Conservation (phyloP, 2,329 filamentous ascomycete genomes). For the Trichoderma brevicompactum region DNA sequence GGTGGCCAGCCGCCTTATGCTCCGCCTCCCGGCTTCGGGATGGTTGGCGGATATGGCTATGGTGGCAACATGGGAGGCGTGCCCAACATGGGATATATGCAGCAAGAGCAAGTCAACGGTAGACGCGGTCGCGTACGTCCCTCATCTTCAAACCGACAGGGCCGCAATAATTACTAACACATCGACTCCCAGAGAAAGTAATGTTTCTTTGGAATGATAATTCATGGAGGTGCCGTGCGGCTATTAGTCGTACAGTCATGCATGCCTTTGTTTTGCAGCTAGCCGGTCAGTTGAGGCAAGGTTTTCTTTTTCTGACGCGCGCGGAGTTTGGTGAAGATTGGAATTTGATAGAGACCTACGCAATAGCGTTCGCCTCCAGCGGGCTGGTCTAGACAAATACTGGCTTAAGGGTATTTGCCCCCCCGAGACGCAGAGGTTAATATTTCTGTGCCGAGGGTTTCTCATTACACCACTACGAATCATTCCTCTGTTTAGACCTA, state of each 20-base stretch:
- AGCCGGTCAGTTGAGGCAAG: slow-evolving; percentile 21
- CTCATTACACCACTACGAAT: slow-evolving; percentile 21
- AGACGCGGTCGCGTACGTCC: slow-evolving; percentile 63
- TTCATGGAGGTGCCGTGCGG: slow-evolving; percentile 4
- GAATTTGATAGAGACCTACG: slow-evolving; percentile 29
- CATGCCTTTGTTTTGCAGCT: slow-evolving; percentile 16
- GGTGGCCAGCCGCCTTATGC: slow-evolving; percentile 51
- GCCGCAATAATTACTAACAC: slow-evolving; percentile 35
- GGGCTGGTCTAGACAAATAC: slow-evolving; percentile 21
- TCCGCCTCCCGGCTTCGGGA: slow-evolving; percentile 54
- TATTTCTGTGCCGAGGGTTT: slow-evolving; percentile 7
- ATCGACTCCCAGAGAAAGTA: slow-evolving; percentile 38
- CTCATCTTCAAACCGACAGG: slow-evolving; percentile 29
- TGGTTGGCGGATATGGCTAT: slow-evolving; percentile 53
- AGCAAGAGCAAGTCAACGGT: slow-evolving; percentile 60
- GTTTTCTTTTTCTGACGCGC: slow-evolving; percentile 13
- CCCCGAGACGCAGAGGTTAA: slow-evolving; percentile 1
- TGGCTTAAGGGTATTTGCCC: slow-evolving; percentile 25
- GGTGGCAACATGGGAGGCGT: slow-evolving; percentile 54
- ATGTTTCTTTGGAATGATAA: slow-evolving; percentile 21
- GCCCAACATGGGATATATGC: slow-evolving; percentile 53
- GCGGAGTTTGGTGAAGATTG: slow-evolving; percentile 30
- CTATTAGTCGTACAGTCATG: slow-evolving; percentile 1
- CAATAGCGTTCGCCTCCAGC: slow-evolving; percentile 25
- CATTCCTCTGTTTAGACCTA: slow-evolving; percentile 25